Conservation (phyloP, 2,329 filamentous ascomycete species). For the Rachicladosporium sp. region DNA sequence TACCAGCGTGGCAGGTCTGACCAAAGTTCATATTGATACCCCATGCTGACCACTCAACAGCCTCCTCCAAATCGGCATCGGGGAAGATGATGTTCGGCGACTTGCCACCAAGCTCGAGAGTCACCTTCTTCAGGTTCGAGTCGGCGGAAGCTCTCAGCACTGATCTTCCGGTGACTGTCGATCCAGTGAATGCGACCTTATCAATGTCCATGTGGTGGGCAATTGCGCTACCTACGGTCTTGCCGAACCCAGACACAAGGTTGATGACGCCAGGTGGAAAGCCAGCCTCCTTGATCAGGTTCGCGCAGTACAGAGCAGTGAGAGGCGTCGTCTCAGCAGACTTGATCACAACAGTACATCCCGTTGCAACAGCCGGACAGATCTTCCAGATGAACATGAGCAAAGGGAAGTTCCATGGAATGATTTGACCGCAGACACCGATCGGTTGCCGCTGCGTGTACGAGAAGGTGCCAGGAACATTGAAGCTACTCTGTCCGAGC, state of each 20-base stretch:
- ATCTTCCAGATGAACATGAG: constrained; percentile 67
- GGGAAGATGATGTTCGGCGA: constrained; percentile 42
- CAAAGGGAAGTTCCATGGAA: constrained; percentile 74
- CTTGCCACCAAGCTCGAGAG: constrained; percentile 47
- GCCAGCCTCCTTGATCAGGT: constrained; percentile 56
- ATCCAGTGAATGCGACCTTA: constrained; percentile 69
- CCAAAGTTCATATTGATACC: constrained; percentile 45
- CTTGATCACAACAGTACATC: constrained; percentile 45
- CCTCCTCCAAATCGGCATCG: constrained; percentile 23
- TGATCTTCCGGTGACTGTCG: constrained; percentile 51
- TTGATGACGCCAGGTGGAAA: constrained; percentile 69
- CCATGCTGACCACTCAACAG: constrained; percentile 49
- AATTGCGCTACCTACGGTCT: constrained; percentile 53
- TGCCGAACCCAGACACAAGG: constrained; percentile 46
- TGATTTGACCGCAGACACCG: constrained; percentile 42
- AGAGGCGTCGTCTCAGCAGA: constrained; percentile 45
- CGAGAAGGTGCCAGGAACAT: constrained; percentile 44
- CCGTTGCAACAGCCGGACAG: constrained; percentile 48
- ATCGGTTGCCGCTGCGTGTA: constrained; percentile 22
- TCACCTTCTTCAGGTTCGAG: constrained; percentile 47
- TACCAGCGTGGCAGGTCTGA: constrained; percentile 45
- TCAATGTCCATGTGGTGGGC: constrained; percentile 55
- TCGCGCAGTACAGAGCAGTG: constrained; percentile 46
- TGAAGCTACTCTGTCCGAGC: constrained; percentile 33
- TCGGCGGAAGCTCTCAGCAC: constrained; percentile 18